A percentile compares a stretch with the other conserved stretches of the same genome.
phyloP scores from a whole-genome alignment of 257 asterid genomes.

The Solanum corneliomulleri region DNA sequence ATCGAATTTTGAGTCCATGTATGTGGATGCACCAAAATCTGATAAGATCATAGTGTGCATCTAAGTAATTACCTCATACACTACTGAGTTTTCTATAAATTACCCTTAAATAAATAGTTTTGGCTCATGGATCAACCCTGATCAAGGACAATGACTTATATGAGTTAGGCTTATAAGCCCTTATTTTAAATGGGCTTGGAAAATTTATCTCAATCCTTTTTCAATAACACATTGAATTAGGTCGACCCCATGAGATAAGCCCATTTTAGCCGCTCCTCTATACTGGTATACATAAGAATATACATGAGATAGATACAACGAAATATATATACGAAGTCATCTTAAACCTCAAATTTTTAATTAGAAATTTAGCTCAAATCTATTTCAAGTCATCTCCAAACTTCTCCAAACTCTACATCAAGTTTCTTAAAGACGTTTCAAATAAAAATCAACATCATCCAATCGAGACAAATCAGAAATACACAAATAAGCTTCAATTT shows the following conservation, averaged over 20 bases:
- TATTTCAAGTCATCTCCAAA: not conserved
- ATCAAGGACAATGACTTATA: not conserved
- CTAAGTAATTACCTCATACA: no score
- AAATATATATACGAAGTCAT: not conserved
- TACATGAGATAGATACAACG: not conserved
- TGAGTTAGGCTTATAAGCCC: not conserved
- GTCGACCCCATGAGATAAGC: not conserved
- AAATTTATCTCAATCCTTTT: not conserved
- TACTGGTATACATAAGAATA: no score
- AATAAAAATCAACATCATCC: not conserved
- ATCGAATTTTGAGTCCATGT: no score
- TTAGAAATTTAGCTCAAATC: not conserved
- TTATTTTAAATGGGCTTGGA: not conserved
- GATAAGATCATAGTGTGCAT: no score
- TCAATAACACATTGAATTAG: no score
- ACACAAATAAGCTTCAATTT: not conserved
- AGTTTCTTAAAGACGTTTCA: not conserved
- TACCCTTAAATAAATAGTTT: no score
- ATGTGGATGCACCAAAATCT: no score
- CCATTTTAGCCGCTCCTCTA: no score
- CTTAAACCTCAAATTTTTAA: not conserved
- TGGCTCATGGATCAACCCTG: no score
- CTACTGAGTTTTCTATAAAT: no score
- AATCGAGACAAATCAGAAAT: not conserved
- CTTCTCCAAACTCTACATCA: not conserved